phyloP scores from a whole-genome alignment of 225 moss, liverwort and hornwort genomes.

The Bryum argenteum region DNA sequence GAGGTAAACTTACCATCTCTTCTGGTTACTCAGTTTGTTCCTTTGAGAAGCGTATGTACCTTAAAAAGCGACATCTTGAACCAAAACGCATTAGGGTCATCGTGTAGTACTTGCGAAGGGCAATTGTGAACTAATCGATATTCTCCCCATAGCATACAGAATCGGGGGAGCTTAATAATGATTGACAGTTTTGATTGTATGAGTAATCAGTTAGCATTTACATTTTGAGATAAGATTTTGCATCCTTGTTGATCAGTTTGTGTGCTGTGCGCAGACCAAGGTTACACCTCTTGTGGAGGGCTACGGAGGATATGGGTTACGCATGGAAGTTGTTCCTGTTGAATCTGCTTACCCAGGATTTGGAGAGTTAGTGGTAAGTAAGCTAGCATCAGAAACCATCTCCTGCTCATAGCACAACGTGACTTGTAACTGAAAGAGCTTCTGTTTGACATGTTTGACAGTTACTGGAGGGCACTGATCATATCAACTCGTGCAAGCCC shows the following conservation, averaged over 20 bases:
- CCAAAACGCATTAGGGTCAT: too few relatives aligned
- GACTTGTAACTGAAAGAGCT: slow-evolving; percentile 15
- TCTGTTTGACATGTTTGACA: slow-evolving; percentile 37
- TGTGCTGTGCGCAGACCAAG: slow-evolving; percentile 68
- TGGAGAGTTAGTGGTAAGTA: slow-evolving; percentile 88
- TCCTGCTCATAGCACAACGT: neutral
- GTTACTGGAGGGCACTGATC: slow-evolving; percentile 93
- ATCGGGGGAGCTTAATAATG: too few relatives aligned
- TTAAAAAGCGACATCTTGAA: too few relatives aligned
- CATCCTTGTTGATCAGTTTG: slow-evolving; percentile 22
- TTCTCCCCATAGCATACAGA: too few relatives aligned
- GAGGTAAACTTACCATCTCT: slow-evolving; percentile 60
- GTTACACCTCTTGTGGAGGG: slow-evolving; percentile 97
- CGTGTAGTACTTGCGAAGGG: too few relatives aligned
- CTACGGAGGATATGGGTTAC: slow-evolving; percentile 94
- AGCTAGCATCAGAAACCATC: slow-evolving; percentile 16
- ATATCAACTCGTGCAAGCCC: slow-evolving; percentile 98
- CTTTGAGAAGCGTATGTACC: neutral
- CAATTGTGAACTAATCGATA: too few relatives aligned
- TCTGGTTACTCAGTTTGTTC: slow-evolving; percentile 4
- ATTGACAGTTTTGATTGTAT: too few relatives aligned
- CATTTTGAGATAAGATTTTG: neutral
- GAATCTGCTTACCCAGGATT: slow-evolving; percentile 99
- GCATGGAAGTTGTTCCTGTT: slow-evolving; percentile 95
- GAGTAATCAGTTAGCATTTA: too few relatives aligned